Conservation (phyloP, 179 eudicot genomes). For the Vitellaria paradoxa region DNA sequence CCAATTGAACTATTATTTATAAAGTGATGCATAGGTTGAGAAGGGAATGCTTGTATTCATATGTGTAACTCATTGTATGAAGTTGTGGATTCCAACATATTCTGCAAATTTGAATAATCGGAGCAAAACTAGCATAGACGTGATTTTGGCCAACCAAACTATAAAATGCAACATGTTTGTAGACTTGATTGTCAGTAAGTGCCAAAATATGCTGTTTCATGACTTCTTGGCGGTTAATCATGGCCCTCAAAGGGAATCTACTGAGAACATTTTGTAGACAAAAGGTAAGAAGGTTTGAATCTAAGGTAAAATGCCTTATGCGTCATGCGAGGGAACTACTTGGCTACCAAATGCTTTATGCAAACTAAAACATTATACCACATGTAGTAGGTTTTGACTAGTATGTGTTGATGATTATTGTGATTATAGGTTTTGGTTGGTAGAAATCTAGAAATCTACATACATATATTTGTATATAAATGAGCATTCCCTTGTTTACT, state of each 20-base stretch:
- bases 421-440: background rate
- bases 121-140: background rate
- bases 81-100: background rate
- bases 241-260: background rate
- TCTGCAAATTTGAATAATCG: background rate
- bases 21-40: background rate
- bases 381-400: constrained; percentile 5
- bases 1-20: constrained; percentile 3
- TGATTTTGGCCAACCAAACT: constrained; percentile 8
- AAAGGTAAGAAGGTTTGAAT: background rate
- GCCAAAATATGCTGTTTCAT: constrained; percentile 6
- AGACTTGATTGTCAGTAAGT: background rate
- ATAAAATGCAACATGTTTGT: background rate
- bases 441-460: background rate
- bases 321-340: background rate
- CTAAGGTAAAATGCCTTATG: background rate
- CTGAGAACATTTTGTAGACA: background rate
- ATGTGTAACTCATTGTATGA: background rate
- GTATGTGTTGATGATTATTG: background rate
- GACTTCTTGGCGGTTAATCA: background rate
- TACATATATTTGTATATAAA: too few relatives aligned
- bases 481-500: too few relatives aligned
- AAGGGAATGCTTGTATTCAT: background rate
- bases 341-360: background rate
- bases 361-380: background rate